phyloP scores from a whole-genome alignment of 257 asterid genomes.

The Eucommia ulmoides region DNA sequence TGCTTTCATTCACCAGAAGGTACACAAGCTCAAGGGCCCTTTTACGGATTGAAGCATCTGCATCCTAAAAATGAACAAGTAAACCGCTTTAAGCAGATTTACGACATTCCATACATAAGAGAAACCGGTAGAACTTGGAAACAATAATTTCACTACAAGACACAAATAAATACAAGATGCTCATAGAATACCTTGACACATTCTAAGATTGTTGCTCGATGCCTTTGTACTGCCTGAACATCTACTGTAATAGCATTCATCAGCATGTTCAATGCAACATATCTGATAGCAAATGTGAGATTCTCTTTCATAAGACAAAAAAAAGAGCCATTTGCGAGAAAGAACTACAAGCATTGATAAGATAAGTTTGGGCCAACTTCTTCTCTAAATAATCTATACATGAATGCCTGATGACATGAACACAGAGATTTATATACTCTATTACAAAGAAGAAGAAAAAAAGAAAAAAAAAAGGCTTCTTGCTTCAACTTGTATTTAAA shows the following conservation, averaged over 20 bases:
- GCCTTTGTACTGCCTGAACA: conserved; percentile 98
- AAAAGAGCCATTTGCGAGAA: conserved; percentile 9
- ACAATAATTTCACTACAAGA: not conserved
- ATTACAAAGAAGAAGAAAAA: too few relatives aligned
- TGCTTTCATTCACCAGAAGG: conserved; percentile 81
- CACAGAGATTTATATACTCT: too few relatives aligned
- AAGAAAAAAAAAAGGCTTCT: too few relatives aligned
- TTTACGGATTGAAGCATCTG: conserved; percentile 98
- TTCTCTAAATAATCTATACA: too few relatives aligned
- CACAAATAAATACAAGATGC: not conserved
- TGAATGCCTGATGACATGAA: too few relatives aligned
- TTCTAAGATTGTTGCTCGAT: conserved; percentile 90
- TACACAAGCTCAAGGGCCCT: conserved; percentile 93
- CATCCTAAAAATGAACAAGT: conserved; percentile 45
- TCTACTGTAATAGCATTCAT: conserved; percentile 90
- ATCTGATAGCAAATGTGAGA: conserved; percentile 36
- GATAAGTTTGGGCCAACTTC: too few relatives aligned
- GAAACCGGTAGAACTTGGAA: not conserved
- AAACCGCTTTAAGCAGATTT: conserved; percentile 8
- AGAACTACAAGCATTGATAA: too few relatives aligned
- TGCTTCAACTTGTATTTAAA: too few relatives aligned
- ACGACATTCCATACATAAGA: conserved; percentile 4
- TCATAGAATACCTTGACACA: conserved; percentile 75
- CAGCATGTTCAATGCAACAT: conserved; percentile 96
- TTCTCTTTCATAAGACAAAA: conserved; percentile 17